These are phyloP conservation scores for Cynanchum wilfordii DNA, from an alignment of 257 asterid species.

Conservation along the genomic window DNA sequence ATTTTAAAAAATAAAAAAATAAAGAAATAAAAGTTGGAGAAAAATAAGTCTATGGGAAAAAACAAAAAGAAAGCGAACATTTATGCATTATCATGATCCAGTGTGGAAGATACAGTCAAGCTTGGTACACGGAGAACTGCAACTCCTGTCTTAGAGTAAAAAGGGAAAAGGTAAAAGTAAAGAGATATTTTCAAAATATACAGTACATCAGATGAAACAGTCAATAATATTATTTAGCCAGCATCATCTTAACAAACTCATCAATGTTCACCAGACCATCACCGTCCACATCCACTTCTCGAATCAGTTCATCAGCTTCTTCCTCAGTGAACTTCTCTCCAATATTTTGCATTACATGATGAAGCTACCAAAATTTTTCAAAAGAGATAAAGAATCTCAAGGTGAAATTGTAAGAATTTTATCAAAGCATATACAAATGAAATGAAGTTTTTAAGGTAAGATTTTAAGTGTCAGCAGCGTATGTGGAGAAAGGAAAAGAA, in stretches of 20 bases:
- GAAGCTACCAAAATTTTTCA: slow-evolving; percentile 30
- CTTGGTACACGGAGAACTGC: too few relatives aligned
- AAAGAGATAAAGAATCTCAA: background rate
- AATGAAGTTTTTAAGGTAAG: background rate
- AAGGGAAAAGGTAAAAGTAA: too few relatives aligned
- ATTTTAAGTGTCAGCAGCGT: background rate
- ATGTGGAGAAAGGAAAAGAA: background rate
- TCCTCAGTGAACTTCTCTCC: slow-evolving; percentile 61
- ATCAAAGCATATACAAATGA: too few relatives aligned
- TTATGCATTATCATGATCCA: too few relatives aligned
- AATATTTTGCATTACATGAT: slow-evolving; percentile 53
- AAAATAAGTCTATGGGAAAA: too few relatives aligned
- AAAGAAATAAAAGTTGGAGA: too few relatives aligned
- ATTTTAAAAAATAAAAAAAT: too few relatives aligned
- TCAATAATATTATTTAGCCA: slow-evolving; percentile 29
- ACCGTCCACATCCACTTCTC: slow-evolving; percentile 53
- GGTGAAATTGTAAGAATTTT: background rate
- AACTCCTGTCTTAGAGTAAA: too few relatives aligned
- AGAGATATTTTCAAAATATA: too few relatives aligned
- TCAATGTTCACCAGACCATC: slow-evolving; percentile 54
- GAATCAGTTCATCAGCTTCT: slow-evolving; percentile 53
- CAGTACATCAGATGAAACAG: too few relatives aligned
- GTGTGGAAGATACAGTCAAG: too few relatives aligned
- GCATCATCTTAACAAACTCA: slow-evolving; percentile 58
- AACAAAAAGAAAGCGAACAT: too few relatives aligned